Percentiles rank a stretch among this genome's conserved stretches.
phyloP scores from a whole-genome alignment of 75 land plant genomes.

The Cupressus sempervirens region DNA sequence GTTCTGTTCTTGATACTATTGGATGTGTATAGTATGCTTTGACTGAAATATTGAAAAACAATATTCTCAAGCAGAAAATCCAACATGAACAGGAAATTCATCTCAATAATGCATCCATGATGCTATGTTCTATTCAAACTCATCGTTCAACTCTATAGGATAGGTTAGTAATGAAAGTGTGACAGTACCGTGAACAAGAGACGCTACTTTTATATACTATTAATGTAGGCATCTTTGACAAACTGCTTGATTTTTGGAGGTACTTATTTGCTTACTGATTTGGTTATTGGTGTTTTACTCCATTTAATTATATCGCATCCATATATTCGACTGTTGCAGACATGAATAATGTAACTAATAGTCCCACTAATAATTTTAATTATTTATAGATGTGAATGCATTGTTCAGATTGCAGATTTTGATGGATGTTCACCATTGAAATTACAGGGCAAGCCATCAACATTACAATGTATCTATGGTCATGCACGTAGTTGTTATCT shows the following conservation, averaged over 20 bases:
- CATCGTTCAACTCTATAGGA: neutral
- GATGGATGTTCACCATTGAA: neutral
- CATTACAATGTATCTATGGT: neutral
- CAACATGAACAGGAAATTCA: neutral
- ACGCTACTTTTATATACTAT: neutral
- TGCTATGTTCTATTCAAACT: neutral
- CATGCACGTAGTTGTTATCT: neutral
- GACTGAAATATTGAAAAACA: neutral
- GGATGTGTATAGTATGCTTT: neutral
- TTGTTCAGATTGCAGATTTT: neutral
- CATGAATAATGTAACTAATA: neutral
- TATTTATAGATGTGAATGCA: neutral
- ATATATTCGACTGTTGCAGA: neutral
- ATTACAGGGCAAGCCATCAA: neutral
- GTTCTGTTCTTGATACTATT: too few species aligned
- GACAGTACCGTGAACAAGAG: neutral
- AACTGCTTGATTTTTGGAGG: neutral
- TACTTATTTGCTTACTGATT: neutral
- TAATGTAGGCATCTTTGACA: neutral
- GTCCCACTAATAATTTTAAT: neutral
- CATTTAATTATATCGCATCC: neutral
- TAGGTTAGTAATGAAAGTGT: neutral
- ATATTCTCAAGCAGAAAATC: neutral
- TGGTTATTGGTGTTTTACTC: neutral
- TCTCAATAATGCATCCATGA: neutral